Base-by-base conservation (phyloP, 345 rosid species). In the Arabidopsis arenosa region DNA sequence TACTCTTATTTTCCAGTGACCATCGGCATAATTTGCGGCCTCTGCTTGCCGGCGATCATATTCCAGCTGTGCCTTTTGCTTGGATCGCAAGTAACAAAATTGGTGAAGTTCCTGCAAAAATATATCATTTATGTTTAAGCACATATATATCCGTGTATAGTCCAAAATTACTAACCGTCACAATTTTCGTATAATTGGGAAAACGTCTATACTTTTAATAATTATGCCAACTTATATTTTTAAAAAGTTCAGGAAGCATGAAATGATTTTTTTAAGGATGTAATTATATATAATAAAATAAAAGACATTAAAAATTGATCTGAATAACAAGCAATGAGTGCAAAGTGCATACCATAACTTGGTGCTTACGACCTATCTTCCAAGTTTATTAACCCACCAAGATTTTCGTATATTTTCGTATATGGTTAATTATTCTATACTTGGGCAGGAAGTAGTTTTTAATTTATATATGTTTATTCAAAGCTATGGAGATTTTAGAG, bases 31-130 rank as follows among this genome's bases (percentile, higher is more conserved):
- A 66, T 88, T 90, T 1, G 76, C 89, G 7, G 75, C 86, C 88
- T 89, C 91, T 0, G 99, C 99, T 83, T 85, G 83, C 75, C 87
- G 84, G 39, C 97, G 79, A 55, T 95, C 96, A 83, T 85, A 88
- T 54, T 95, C 97, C 26, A 95, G 54, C 66, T 87, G 96, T 12
- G 99, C 97, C 84, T 95, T 95, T 78, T 95, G 97, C 86, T 90
- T 92, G 7, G 99, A 90, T 57, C 80, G 73, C 58, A 95, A 67
- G 70, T 88, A 33, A 70, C 97, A 95, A 68, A 92, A 95, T 74
- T 89, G 90, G 49, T 92, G 95, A 73, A 95, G 79, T 66, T 85
- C 80, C 69, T 78, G 1, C 39, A 35, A 48, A 49, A 23, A 23
- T 23, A 13, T 11, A 62, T 45, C 37, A 26, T 9, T 11, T 9